These are phyloP conservation scores for Zygoascus ofunaensis DNA, from an alignment of 805 yeast genomes.

Conservation along the genomic window DNA sequence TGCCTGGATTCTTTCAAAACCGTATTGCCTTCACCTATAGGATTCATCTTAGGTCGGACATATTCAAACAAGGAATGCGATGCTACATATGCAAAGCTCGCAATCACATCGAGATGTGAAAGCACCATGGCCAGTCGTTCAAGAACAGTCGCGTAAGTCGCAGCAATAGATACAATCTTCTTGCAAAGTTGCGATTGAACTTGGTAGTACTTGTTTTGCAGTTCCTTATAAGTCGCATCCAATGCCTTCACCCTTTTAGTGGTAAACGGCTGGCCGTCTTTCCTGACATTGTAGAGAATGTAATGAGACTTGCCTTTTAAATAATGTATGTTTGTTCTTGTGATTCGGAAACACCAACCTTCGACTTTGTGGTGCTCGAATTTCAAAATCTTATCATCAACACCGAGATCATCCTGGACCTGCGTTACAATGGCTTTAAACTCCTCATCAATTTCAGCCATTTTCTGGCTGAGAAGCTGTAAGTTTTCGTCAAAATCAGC, in stretches of 20 bases:
- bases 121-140: constrained; percentile 55
- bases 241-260: constrained; percentile 54
- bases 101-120: constrained; percentile 74
- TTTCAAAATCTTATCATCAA: constrained; percentile 86
- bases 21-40: constrained; percentile 37
- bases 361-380: constrained; percentile 78
- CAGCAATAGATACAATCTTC: constrained; percentile 72
- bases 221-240: constrained; percentile 47
- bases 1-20: constrained; percentile 73
- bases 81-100: constrained; percentile 75
- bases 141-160: constrained; percentile 74
- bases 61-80: constrained; percentile 78
- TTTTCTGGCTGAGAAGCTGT: constrained; percentile 45
- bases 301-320: constrained; percentile 55
- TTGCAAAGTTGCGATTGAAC: constrained; percentile 72
- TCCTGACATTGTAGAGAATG: constrained; percentile 49
- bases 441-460: constrained; percentile 44
- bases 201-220: constrained; percentile 57
- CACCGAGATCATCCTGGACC: constrained; percentile 59
- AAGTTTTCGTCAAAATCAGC: constrained; percentile 84
- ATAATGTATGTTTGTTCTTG: constrained; percentile 77
- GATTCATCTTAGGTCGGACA: constrained; percentile 61
- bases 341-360: constrained; percentile 92
- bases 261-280: constrained; percentile 92
- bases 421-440: constrained; percentile 34